Evolutionary conservation across 768 basidiomycete genomes (phyloP), one percentile per base, ranked within the genome.

Genomic region (Calocybe gangraenosa): DNA sequence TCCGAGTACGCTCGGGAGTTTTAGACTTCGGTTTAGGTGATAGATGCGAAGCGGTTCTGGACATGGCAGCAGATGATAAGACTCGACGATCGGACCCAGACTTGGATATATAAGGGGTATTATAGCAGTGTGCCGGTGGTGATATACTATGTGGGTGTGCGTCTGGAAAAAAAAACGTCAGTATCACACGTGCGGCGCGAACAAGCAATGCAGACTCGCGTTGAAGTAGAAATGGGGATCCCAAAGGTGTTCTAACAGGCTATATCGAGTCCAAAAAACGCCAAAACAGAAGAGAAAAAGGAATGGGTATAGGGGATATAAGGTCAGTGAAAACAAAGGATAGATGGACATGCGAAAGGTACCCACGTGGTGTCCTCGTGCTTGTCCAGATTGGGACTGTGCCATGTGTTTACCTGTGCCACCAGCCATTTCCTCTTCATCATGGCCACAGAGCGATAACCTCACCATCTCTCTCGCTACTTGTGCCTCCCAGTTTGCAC

Each of bases 381-480:
- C 56, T 56, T 62, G 60, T 55, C 67, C 68, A 44, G 58, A 68
- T 62, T 55, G 33, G 60, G 66, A 28, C 15, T 21, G 42, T 37
- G 20, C 47, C 20, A 47, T 50, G 47, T 51, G 41, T 53, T 43
- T 40, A 42, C 11, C 33, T 48, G 34, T 18, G 17, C 35, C 37
- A 46, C 45, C 51, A 49, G 37, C 53, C 39, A 47, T 47, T 47
- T 43, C 47, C 49, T 51, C 46, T 50, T 55, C 58, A 22, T 28
- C 11, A 11, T 28, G 5, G 25, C 25, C 63, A 42, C 64, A 63
- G 49, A 82, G 55, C 23, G 79, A 73, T 20, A 81, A 58, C 30
- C 69, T 64, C 31, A 82, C 53, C 44, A 82, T 75, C 52, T 79
- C 75, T 47, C 70, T 73, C 34, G 80, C 76, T 15, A 82, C 76